These are phyloP conservation scores for Wickerhamiella parazyma DNA, from an alignment of 805 yeast genomes.

Conservation along the genomic window DNA sequence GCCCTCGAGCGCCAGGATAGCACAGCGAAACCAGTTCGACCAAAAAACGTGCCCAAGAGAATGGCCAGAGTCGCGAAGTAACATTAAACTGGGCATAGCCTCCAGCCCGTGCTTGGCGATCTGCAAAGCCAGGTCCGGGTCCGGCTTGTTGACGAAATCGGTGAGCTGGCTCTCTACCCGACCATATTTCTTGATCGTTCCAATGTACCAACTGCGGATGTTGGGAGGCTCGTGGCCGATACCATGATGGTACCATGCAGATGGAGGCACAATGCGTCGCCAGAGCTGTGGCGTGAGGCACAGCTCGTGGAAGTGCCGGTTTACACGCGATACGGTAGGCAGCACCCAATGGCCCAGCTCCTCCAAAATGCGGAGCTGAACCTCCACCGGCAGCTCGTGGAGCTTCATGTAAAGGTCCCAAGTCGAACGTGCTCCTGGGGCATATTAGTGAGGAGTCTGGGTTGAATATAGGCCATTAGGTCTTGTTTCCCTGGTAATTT, in stretches of 20 bases:
- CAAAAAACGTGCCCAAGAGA: constrained; percentile 1
- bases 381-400: constrained; percentile 12
- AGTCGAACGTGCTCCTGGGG: no score
- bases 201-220: neutral
- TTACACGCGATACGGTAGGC: constrained; percentile 15
- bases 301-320: constrained; percentile 15
- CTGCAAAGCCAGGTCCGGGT: neutral
- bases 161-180: neutral
- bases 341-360: constrained; percentile 14
- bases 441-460: neutral
- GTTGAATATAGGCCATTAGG: no score
- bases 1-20: neutral
- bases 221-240: neutral
- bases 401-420: no score
- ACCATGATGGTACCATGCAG: neutral
- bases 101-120: neutral
- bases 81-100: neutral
- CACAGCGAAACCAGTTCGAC: neutral
- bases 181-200: no score
- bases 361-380: constrained; percentile 12
- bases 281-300: constrained; percentile 17
- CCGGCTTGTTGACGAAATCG: neutral
- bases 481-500: no score
- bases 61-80: no score
- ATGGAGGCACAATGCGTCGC: constrained; percentile 10